These are phyloP conservation scores for Arxiozyma bovina DNA, from an alignment of 1,139 yeast genomes.

Conservation along the genomic window DNA sequence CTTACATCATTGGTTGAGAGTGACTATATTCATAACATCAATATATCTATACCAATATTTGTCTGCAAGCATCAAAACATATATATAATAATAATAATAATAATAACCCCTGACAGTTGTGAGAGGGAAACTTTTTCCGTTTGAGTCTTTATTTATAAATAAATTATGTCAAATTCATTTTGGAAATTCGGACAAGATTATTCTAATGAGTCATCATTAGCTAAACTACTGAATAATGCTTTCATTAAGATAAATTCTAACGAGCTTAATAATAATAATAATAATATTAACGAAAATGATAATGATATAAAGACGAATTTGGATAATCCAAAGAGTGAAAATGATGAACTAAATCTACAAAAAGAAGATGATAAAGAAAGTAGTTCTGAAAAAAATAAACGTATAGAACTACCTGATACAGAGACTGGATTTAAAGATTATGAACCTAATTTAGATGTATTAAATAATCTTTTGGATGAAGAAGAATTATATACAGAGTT, in stretches of 20 bases:
- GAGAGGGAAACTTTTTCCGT: background rate
- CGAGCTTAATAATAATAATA: background rate
- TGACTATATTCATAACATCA: no score
- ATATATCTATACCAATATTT: no score
- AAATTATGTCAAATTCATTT: constrained; percentile 64
- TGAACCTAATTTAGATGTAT: constrained; percentile 35
- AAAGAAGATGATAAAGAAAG: background rate
- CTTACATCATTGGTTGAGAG: no score
- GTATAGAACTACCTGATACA: constrained; percentile 21
- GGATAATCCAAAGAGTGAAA: background rate
- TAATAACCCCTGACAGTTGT: no score
- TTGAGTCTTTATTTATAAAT: background rate
- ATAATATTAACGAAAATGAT: background rate
- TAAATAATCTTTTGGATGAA: constrained; percentile 72
- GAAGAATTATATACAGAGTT: constrained; percentile 80
- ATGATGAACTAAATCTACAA: background rate
- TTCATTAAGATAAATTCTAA: constrained; percentile 29
- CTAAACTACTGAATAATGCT: constrained; percentile 49
- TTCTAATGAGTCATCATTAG: constrained; percentile 64
- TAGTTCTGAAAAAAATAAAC: constrained; percentile 13
- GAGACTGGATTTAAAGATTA: constrained; percentile 28
- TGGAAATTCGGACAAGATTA: constrained; percentile 90
- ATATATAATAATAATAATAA: no score
- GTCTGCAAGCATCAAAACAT: no score
- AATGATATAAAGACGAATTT: constrained; percentile 7